Base-by-base conservation (phyloP, 139 green algal genomes). In the Micromonas pusilla region DNA sequence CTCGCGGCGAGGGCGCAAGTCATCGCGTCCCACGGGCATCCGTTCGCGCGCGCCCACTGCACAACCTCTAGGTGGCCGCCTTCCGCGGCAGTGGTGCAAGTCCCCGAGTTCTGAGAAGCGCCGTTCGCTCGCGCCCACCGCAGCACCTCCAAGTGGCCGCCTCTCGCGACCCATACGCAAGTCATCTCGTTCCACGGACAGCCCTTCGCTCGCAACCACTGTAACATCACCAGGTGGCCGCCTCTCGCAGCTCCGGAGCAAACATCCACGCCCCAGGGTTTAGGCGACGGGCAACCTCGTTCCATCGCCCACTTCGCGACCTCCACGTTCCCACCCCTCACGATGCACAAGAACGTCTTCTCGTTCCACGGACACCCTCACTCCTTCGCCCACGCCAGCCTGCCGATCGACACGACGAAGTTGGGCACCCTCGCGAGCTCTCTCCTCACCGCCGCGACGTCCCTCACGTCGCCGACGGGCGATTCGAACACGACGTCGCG, bases 351-450 rank as follows among this genome's bases (percentile, higher is more conserved):
- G 36, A 16, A 74, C 23, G 62, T 66, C 25, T 32, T 30, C 19
- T 57, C 63, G 28, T 39, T 73, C 75, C 75, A 80, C 31, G 75
- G 75, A n/a, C 73, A 79, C n/a, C n/a, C n/a, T n/a, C n/a, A n/a
- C n/a, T n/a, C n/a, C n/a, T n/a, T n/a, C n/a, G n/a, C n/a, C n/a
- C n/a, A n/a, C n/a, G n/a, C n/a, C n/a, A n/a, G n/a, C n/a, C n/a
- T n/a, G n/a, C n/a, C n/a, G n/a, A n/a, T n/a, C n/a, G n/a, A n/a
- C n/a, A n/a, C n/a, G n/a, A n/a, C n/a, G n/a, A n/a, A n/a, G n/a
- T n/a, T n/a, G n/a, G n/a, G n/a, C n/a, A n/a, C n/a, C n/a, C n/a
- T n/a, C n/a, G n/a, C n/a, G n/a, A n/a, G n/a, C n/a, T n/a, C n/a
- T n/a, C n/a, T n/a, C n/a, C n/a, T n/a, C n/a, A n/a, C n/a, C n/a